Percentiles rank a stretch among this genome's conserved stretches.
phyloP scores from a whole-genome alignment of 345 rosid species.

The Aethionema arabicum region DNA sequence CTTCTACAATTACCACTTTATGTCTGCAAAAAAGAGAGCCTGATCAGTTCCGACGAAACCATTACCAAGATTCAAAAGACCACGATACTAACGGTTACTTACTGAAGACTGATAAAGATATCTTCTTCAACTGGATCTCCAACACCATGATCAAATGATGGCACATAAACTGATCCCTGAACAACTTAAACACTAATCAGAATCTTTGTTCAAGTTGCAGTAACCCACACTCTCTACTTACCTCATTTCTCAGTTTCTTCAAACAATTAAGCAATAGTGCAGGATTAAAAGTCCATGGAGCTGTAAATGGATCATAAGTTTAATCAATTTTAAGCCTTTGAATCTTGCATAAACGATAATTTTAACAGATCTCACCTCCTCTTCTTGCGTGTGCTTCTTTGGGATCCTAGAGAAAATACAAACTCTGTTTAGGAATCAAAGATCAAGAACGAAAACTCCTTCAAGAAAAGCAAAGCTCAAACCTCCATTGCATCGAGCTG shows the following conservation, averaged over 20 bases:
- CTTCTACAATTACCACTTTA: slow-evolving; percentile 84
- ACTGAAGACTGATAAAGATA: slow-evolving; percentile 79
- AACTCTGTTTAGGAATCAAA: slow-evolving; percentile 11
- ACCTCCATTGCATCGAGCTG: slow-evolving; percentile 98
- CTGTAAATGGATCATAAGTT: slow-evolving; percentile 46
- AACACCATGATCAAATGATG: slow-evolving; percentile 90
- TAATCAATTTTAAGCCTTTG: slow-evolving; percentile 14
- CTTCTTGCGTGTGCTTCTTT: slow-evolving; percentile 96
- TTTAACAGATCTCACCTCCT: slow-evolving; percentile 65
- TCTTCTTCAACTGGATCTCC: slow-evolving; percentile 95
- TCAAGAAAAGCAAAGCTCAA: slow-evolving; percentile 17
- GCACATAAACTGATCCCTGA: slow-evolving; percentile 83
- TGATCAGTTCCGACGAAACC: slow-evolving; percentile 1
- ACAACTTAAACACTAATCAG: slow-evolving; percentile 27
- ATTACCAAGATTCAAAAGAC: background rate
- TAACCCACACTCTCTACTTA: too few species aligned
- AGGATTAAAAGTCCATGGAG: slow-evolving; percentile 95
- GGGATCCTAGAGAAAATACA: slow-evolving; percentile 56
- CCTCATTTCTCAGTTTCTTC: slow-evolving; percentile 71
- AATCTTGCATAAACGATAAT: slow-evolving; percentile 12
- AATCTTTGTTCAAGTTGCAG: slow-evolving; percentile 15
- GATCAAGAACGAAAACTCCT: slow-evolving; percentile 6
- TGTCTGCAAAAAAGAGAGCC: slow-evolving; percentile 58
- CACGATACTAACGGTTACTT: slow-evolving; percentile 41
- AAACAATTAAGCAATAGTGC: slow-evolving; percentile 60